Percentiles rank a stretch among this genome's conserved stretches.
Evolutionary conservation across 108 stramenopile species (phyloP).

Genomic region (Fragilariopsis cylindrus): DNA sequence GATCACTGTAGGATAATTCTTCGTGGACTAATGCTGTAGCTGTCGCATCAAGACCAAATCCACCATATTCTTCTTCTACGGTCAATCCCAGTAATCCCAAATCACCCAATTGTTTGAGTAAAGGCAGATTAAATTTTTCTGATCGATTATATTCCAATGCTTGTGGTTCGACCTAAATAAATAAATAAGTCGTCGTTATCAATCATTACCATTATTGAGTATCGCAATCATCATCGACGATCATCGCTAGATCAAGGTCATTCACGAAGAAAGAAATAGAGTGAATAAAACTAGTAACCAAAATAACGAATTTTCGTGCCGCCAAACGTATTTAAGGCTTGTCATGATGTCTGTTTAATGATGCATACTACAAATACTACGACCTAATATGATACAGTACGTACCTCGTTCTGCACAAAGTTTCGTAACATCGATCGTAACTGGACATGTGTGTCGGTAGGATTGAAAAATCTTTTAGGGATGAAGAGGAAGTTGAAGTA

Average conservation of each 20-base stretch:
- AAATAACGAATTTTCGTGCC: no score
- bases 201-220: not conserved
- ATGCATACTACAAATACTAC: not conserved
- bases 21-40: slow-evolving; percentile 87
- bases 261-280: not conserved
- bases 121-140: slow-evolving; percentile 88
- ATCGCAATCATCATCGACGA: not conserved
- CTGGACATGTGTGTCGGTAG: slow-evolving; percentile 88
- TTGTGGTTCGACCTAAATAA: slow-evolving; percentile 95
- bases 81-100: slow-evolving; percentile 96
- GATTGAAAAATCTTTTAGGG: slow-evolving; percentile 65
- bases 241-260: not conserved
- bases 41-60: slow-evolving; percentile 84
- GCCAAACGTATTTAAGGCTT: no score
- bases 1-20: slow-evolving; percentile 93
- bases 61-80: slow-evolving; percentile 89
- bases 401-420: slow-evolving; percentile 69
- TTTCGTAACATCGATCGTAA: slow-evolving; percentile 89
- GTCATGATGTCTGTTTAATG: no score
- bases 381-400: not conserved
- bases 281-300: not conserved
- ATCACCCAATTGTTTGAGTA: slow-evolving; percentile 86
- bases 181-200: slow-evolving; percentile 1
- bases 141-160: slow-evolving; percentile 82
- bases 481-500: not conserved